These are phyloP conservation scores for Geosiphon pyriformis DNA, from an alignment of 192 early-diverging fungal species.

Conservation along the genomic window DNA sequence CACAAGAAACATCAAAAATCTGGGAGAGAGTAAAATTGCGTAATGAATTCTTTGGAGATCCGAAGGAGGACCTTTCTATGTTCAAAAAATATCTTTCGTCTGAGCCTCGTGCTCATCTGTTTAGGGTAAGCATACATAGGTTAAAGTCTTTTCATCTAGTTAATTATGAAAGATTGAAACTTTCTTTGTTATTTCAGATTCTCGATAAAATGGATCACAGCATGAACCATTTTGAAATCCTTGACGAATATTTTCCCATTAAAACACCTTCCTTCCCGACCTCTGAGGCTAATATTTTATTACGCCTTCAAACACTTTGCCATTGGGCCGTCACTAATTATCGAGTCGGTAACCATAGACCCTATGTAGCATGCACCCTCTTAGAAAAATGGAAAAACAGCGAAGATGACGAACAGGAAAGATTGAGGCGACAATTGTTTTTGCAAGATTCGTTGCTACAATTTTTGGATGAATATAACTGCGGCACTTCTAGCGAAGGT, in stretches of 20 bases:
- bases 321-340: constrained; percentile 46
- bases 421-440: constrained; percentile 5
- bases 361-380: constrained; percentile 42
- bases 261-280: constrained; percentile 7
- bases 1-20: not conserved
- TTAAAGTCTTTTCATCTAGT: not conserved
- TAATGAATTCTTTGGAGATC: not conserved
- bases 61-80: not conserved
- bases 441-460: constrained; percentile 46
- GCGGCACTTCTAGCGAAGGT: not conserved
- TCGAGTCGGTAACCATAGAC: constrained; percentile 41
- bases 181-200: too few species aligned
- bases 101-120: not conserved
- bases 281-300: constrained; percentile 3
- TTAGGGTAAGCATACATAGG: not conserved
- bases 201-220: constrained; percentile 29
- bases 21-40: not conserved
- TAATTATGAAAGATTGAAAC: too few species aligned
- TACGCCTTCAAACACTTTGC: constrained; percentile 39
- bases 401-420: constrained; percentile 22
- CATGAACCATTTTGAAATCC: constrained; percentile 25
- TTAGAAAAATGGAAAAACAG: constrained; percentile 39
- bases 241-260: constrained; percentile 27
- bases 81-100: not conserved
- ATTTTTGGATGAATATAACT: constrained; percentile 43